These are phyloP conservation scores for Mucor circinelloides DNA, from an alignment of 371 early-diverging fungal genomes.

Conservation along the genomic window DNA sequence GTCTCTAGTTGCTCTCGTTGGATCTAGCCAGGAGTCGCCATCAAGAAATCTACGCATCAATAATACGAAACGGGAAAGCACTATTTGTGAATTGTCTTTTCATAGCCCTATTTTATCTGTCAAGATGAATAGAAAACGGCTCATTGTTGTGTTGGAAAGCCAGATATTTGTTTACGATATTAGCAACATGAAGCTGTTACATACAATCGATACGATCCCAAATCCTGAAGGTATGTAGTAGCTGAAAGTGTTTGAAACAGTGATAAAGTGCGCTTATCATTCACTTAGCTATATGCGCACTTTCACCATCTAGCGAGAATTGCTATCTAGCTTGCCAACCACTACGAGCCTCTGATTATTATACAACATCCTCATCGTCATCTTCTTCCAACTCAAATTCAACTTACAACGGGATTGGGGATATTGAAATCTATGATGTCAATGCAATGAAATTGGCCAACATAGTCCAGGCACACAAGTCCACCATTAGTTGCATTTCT, in stretches of 20 bases:
- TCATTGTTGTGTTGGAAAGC: slow-evolving; percentile 91
- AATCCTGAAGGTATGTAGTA: slow-evolving; percentile 79
- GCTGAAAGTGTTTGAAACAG: slow-evolving; percentile 39
- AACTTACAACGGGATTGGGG: slow-evolving; percentile 62
- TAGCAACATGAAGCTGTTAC: slow-evolving; percentile 93
- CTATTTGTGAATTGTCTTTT: slow-evolving; percentile 95
- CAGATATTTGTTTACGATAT: slow-evolving; percentile 91
- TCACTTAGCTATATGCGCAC: slow-evolving; percentile 78
- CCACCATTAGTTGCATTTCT: slow-evolving; percentile 77
- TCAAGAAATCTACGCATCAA: slow-evolving; percentile 88
- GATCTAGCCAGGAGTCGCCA: slow-evolving; percentile 73
- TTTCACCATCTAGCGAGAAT: slow-evolving; percentile 92
- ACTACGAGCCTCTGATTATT: slow-evolving; percentile 52
- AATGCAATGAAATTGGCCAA: slow-evolving; percentile 82
- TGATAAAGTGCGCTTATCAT: neutral
- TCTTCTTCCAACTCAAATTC: slow-evolving; percentile 34
- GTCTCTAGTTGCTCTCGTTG: slow-evolving; percentile 85
- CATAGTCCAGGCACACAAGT: slow-evolving; percentile 94
- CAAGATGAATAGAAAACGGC: slow-evolving; percentile 89
- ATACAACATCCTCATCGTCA: slow-evolving; percentile 31
- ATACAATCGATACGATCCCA: slow-evolving; percentile 92
- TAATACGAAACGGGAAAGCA: slow-evolving; percentile 95
- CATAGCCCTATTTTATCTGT: slow-evolving; percentile 90
- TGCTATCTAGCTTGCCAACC: slow-evolving; percentile 92
- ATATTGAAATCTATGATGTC: slow-evolving; percentile 90